Evolutionary conservation across 2,329 filamentous ascomycete species (phyloP).

Genomic region (Cordyceps sp.): DNA sequence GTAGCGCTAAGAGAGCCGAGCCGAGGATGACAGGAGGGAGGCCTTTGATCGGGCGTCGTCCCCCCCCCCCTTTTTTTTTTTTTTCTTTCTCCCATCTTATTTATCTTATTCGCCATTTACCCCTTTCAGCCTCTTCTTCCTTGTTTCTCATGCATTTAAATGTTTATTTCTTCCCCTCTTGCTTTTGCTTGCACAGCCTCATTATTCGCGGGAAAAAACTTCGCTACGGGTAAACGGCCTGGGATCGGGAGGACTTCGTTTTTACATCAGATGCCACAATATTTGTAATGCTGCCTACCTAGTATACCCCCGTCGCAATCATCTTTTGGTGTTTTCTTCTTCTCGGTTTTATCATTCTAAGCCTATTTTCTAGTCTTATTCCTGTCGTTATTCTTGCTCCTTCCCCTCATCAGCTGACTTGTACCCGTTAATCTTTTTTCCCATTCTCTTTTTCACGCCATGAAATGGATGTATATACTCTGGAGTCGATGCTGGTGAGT

Average conservation of each 20-base stretch:
- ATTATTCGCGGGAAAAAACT: no score
- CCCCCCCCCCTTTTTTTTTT: background rate
- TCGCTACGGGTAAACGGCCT: no score
- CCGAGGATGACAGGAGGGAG: slow-evolving; percentile 1
- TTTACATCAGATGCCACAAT: no score
- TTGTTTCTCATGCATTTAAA: no score
- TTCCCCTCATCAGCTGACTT: no score
- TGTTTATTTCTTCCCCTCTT: no score
- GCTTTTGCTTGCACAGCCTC: no score
- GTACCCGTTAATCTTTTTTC: background rate
- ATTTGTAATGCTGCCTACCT: background rate
- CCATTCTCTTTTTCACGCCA: background rate
- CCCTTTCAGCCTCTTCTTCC: background rate
- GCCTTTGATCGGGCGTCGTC: background rate
- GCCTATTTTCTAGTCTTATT: no score
- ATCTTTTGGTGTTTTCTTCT: background rate
- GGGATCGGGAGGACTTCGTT: no score
- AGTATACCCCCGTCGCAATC: background rate
- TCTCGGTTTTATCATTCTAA: background rate
- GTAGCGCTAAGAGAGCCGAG: slow-evolving; percentile 23
- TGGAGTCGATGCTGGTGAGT: no score
- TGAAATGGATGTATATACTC: background rate
- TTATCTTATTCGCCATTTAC: background rate
- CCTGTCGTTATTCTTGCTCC: background rate
- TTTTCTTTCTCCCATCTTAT: background rate